Conservation (phyloP, 768 basidiomycete genomes). For the Lanmaoa rubissima region DNA sequence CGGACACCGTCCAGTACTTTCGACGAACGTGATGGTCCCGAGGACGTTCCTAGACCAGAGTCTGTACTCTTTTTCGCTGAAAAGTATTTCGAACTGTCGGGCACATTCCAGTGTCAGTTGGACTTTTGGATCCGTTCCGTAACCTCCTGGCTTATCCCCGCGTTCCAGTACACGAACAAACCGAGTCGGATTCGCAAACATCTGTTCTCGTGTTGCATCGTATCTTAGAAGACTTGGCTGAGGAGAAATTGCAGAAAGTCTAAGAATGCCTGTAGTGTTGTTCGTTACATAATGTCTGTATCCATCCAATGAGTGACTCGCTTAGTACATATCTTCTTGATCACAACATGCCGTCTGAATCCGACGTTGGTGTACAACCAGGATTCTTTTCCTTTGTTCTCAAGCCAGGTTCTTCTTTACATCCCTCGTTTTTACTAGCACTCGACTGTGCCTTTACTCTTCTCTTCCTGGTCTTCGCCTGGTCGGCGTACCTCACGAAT, state of each 20-base stretch:
- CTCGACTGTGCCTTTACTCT: conserved; percentile 59
- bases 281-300: conserved; percentile 20
- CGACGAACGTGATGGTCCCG: conserved; percentile 18
- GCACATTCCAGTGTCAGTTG: conserved; percentile 45
- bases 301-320: background rate
- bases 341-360: conserved; percentile 21
- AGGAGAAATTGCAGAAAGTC: background rate
- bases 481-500: conserved; percentile 56
- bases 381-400: conserved; percentile 58
- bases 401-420: conserved; percentile 72
- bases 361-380: conserved; percentile 3
- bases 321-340: background rate
- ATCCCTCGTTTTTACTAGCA: conserved; percentile 63
- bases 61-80: conserved; percentile 41
- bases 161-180: conserved; percentile 12
- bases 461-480: conserved; percentile 58
- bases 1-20: conserved; percentile 24
- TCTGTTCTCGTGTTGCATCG: conserved; percentile 16
- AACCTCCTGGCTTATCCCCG: background rate
- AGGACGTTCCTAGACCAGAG: conserved; percentile 31
- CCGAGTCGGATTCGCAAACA: background rate
- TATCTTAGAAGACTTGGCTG: background rate
- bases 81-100: conserved; percentile 56
- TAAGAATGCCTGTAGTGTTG: background rate
- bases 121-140: background rate